Evolutionary conservation across 169 alveolate species (phyloP).

Genomic region (Plasmodium gonderi): DNA sequence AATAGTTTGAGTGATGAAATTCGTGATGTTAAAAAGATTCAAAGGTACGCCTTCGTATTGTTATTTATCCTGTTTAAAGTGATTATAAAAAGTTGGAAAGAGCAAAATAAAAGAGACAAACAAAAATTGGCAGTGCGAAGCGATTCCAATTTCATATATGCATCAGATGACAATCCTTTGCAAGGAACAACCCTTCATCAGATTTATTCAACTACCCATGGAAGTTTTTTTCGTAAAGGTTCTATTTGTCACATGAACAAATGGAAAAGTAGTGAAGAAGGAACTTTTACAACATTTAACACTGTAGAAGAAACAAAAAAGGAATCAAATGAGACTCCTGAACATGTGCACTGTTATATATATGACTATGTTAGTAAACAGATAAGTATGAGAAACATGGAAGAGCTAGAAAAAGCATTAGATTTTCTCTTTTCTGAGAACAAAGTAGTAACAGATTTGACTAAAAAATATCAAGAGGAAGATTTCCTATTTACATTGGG

Average conservation of each 20-base stretch:
- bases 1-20: neutral
- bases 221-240: neutral
- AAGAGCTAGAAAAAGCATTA: neutral
- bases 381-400: neutral
- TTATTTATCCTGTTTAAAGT: conserved; percentile 18
- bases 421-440: conserved; percentile 28
- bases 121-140: neutral
- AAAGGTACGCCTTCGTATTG: conserved; percentile 22
- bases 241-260: neutral
- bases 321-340: neutral
- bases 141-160: neutral
- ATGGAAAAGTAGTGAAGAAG: neutral
- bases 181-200: neutral
- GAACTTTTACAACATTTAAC: neutral
- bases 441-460: neutral
- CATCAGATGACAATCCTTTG: neutral
- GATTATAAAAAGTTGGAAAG: conserved; percentile 5
- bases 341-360: neutral
- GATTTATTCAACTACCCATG: neutral
- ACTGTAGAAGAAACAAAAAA: neutral
- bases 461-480: conserved; percentile 15
- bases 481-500: conserved; percentile 38
- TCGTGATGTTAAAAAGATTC: neutral
- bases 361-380: neutral
- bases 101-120: neutral